A percentile compares a stretch with the other conserved stretches of the same genome.
These are phyloP conservation scores for Cucumis hystrix DNA, from an alignment of 306 rosid genomes.

Conservation along the genomic window DNA sequence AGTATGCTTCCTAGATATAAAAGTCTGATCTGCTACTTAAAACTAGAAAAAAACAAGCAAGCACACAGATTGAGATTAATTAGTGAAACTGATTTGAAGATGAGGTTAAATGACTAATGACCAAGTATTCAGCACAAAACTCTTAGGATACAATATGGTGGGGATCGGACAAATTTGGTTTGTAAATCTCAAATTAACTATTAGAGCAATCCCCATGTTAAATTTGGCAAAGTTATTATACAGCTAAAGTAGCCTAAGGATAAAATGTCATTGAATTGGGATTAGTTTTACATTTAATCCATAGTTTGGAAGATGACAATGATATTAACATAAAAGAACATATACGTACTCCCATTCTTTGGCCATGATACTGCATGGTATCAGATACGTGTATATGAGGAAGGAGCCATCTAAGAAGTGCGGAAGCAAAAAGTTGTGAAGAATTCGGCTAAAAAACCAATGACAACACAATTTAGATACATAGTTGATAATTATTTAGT, in stretches of 20 bases:
- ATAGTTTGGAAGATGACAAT: background rate
- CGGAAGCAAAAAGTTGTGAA: constrained; percentile 1
- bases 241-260: background rate
- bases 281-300: background rate
- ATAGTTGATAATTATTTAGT: too few species aligned
- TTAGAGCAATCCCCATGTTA: too few species aligned
- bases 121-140: too few species aligned
- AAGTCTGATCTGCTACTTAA: background rate
- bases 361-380: constrained; percentile 46
- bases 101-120: background rate
- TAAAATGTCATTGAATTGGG: background rate
- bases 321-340: background rate
- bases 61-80: background rate
- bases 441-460: background rate
- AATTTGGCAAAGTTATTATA: background rate
- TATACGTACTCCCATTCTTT: constrained; percentile 83
- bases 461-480: background rate
- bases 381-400: constrained; percentile 1
- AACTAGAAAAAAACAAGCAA: background rate
- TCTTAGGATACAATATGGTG: too few species aligned
- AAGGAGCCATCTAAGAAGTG: background rate
- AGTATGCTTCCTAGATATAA: background rate
- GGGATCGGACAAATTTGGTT: too few species aligned
- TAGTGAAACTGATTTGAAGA: background rate
- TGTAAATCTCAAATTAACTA: too few species aligned